These are phyloP conservation scores for Dactylella cylindrospora DNA, from an alignment of 2,329 filamentous ascomycete genomes.

Conservation along the genomic window DNA sequence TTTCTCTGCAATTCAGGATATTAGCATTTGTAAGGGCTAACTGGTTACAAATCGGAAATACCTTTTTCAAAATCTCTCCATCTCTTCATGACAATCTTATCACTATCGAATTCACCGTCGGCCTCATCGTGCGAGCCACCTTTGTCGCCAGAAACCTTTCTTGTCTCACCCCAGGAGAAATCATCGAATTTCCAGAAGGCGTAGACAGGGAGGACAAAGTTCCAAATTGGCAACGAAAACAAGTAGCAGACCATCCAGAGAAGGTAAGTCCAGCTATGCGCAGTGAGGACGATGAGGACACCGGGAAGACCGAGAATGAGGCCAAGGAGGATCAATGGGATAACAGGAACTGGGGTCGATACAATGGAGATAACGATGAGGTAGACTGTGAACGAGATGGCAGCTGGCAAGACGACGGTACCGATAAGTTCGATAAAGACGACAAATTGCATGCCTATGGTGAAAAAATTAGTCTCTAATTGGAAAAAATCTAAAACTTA, in stretches of 20 bases:
- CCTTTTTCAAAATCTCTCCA: conserved; percentile 94
- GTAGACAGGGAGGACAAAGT: conserved; percentile 90
- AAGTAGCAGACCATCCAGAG: conserved; percentile 98
- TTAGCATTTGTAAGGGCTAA: conserved; percentile 2
- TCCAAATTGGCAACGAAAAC: conserved; percentile 90
- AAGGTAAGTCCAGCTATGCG: conserved; percentile 88
- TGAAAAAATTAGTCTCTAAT: conserved; percentile 10
- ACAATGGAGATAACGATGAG: conserved; percentile 58
- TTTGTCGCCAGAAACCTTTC: conserved; percentile 80
- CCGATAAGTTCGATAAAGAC: conserved; percentile 93
- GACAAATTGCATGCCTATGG: conserved; percentile 81
- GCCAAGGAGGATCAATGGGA: conserved; percentile 83
- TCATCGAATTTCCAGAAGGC: conserved; percentile 99
- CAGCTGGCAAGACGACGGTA: conserved; percentile 90
- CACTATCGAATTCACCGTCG: conserved; percentile 96
- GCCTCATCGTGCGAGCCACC: conserved; percentile 58
- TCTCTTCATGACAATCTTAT: conserved; percentile 98
- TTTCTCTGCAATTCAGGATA: conserved; percentile 22
- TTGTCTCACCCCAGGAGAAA: conserved; percentile 98
- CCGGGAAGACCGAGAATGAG: conserved; percentile 93
- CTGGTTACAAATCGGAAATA: conserved; percentile 50
- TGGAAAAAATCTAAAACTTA: conserved; percentile 1
- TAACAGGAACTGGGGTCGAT: conserved; percentile 57
- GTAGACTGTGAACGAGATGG: conserved; percentile 96
- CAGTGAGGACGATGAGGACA: conserved; percentile 86